Evolutionary conservation across 371 early-diverging fungal species (phyloP), one percentile per base, ranked within the genome.

Genomic region (Massospora cicadina): DNA sequence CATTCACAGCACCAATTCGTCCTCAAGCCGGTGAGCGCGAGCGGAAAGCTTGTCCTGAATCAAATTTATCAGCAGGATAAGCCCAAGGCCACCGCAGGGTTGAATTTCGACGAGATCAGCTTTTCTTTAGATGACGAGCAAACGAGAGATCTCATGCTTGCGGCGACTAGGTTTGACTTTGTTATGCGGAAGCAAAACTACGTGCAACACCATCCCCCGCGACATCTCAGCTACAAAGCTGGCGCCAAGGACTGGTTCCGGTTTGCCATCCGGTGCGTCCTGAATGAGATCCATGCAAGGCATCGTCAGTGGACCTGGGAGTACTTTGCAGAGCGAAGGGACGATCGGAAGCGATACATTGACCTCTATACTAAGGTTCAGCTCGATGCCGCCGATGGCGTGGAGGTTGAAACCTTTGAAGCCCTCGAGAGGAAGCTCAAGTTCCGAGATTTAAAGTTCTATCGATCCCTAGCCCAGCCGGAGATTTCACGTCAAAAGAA

Each of bases 21-120:
- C 12, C 72, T 98, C 30, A 88, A 86, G 67, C 98, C 98, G 0
- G 94, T 98, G 0, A 88, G 90, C n/a, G 98, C 95, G 1, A 79
- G 80, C 31, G 98, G 94, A 30, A 81, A 84, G 70, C 64, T 75
- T 54, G 80, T 81, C 25, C 69, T 89, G 65, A 83, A 81, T 71
- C 89, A 88, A 66, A 71, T 78, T 7, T 83, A 81, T 55, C 78
- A 81, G 25, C 72, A 74, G n/a, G 77, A 77, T 21, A 75, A 76
- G 0, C 79, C 89, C 1, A 89, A 87, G 67, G 76, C 79, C 1
- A 81, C 78, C 55, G 83, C 82, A 2, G 77, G 80, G 28, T 75
- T 90, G 54, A 69, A 85, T 66, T 95, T 97, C 76, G 91, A 95
- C 69, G 93, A 95, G 64, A 78, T 98, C 29, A 89, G 87, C 0